Evolutionary conservation across 2,329 filamentous ascomycete genomes (phyloP).

Genomic region (Aureobasidium sp.): DNA sequence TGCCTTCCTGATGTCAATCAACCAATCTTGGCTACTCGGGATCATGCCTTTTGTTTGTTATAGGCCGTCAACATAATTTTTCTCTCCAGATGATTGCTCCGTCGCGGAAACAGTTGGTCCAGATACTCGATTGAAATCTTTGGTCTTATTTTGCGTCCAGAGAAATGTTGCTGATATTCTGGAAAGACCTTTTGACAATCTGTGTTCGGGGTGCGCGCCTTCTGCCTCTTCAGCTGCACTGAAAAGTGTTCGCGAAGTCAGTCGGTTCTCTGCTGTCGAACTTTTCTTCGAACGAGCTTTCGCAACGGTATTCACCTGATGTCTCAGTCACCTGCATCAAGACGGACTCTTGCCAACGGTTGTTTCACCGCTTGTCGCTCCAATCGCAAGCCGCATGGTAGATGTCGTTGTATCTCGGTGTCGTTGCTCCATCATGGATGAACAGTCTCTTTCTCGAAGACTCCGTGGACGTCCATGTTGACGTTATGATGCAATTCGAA

Average conservation of each 20-base stretch:
- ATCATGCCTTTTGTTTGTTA: neutral
- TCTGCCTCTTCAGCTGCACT: neutral
- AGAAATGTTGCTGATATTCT: neutral
- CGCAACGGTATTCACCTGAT: neutral
- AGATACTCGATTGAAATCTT: neutral
- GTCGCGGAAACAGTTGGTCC: neutral
- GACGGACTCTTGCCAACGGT: neutral
- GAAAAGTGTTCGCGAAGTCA: neutral
- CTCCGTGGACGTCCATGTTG: neutral
- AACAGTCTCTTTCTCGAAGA: neutral
- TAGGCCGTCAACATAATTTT: neutral
- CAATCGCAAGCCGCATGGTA: neutral
- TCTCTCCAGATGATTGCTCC: neutral
- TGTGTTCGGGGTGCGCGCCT: neutral
- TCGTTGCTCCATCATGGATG: neutral
- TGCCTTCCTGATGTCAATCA: neutral
- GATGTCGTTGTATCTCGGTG: neutral
- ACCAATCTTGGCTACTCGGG: neutral
- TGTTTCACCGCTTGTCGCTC: neutral
- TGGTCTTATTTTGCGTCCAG: neutral
- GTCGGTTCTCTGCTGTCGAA: neutral
- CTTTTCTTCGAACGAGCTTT: neutral
- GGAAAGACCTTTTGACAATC: neutral
- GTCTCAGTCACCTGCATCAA: neutral
- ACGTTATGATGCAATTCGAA: neutral